Conservation (phyloP, 305 asterid species). For the Fraxinus sp. region DNA sequence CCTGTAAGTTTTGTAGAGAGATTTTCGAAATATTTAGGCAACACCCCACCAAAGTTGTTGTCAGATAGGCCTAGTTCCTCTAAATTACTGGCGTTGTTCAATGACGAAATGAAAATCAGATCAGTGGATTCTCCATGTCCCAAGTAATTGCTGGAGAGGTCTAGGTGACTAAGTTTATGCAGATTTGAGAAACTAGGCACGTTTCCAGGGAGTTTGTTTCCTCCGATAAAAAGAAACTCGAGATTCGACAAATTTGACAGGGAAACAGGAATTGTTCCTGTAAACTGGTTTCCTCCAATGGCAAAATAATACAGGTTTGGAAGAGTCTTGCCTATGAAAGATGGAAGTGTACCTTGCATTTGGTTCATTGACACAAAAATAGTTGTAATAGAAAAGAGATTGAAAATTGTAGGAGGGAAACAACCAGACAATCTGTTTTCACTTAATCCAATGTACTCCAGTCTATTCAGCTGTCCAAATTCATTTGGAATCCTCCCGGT, state of each 20-base stretch:
- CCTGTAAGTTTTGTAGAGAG: slow-evolving; percentile 28
- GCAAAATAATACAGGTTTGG: slow-evolving; percentile 28
- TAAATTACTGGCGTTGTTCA: slow-evolving; percentile 27
- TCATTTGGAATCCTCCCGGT: slow-evolving; percentile 31
- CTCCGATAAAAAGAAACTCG: slow-evolving; percentile 24
- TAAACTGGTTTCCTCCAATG: slow-evolving; percentile 32
- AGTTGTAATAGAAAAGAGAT: slow-evolving; percentile 31
- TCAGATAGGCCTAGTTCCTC: slow-evolving; percentile 32
- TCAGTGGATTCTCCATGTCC: slow-evolving; percentile 32
- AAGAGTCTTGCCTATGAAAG: slow-evolving; percentile 28
- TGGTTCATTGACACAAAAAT: slow-evolving; percentile 28
- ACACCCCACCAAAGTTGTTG: slow-evolving; percentile 31
- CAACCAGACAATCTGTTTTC: slow-evolving; percentile 31
- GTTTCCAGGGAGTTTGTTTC: slow-evolving; percentile 26
- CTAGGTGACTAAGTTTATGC: not conserved
- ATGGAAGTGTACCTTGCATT: slow-evolving; percentile 30
- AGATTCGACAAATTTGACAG: slow-evolving; percentile 43
- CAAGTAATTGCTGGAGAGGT: slow-evolving; percentile 25
- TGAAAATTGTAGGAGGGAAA: slow-evolving; percentile 30
- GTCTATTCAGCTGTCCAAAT: slow-evolving; percentile 22
- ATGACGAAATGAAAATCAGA: slow-evolving; percentile 32
- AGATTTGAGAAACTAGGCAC: slow-evolving; percentile 4
- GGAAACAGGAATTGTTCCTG: slow-evolving; percentile 35
- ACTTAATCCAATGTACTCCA: slow-evolving; percentile 32
- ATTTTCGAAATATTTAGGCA: slow-evolving; percentile 36